Evolutionary conservation across 495 filamentous ascomycete species (phyloP), one percentile per base, ranked within the genome.

Genomic region (Saxophila tyrrhenica): DNA sequence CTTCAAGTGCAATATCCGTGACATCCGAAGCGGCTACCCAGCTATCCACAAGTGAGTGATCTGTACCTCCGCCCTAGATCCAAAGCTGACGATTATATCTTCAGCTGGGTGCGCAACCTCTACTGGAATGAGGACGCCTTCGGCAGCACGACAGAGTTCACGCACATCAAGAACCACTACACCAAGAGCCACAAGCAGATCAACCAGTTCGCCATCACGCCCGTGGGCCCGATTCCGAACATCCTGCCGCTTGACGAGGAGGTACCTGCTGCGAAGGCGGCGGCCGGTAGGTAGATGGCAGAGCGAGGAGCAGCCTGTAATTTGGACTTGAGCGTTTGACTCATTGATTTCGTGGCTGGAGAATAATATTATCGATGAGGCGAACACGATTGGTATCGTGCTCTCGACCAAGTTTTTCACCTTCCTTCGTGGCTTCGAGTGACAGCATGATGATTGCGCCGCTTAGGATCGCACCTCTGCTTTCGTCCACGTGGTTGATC

Each of bases 341-440:
- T 13, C 13, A 35, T 35, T 13, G 29, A 7, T 9, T 17, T 20
- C 20, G 17, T 23, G 69, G 68, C 49, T 60, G 20, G 16, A 73
- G 55, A 10, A 94, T 84, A 61, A 97, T 81, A 62, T 98, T 98
- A 65, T 98, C 92, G 66, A 98, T 96, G 65, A 98, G 69, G 51
- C 92, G 76, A 19, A 98, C 92, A 7, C 87, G 74, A 0, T 82
- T 81, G 21, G 73, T 73, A 23, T 82, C 85, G 60, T 80, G 79
- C 5, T 87, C 87, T 39, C 87, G 66, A 9, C 81, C 81, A 24
- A 71, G 67, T 52, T 87, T 80, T 69, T 97, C 89, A 1, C 74
- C 83, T 20, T 78, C 68, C 35, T 71, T 73, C 1, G 82, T 72
- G 44, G 77, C 75, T 64, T 92, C 84, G 7, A 95, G 69, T 0